Conservation (phyloP, 352 stramenopile genomes). For the Globisporangium paroecandrum region DNA sequence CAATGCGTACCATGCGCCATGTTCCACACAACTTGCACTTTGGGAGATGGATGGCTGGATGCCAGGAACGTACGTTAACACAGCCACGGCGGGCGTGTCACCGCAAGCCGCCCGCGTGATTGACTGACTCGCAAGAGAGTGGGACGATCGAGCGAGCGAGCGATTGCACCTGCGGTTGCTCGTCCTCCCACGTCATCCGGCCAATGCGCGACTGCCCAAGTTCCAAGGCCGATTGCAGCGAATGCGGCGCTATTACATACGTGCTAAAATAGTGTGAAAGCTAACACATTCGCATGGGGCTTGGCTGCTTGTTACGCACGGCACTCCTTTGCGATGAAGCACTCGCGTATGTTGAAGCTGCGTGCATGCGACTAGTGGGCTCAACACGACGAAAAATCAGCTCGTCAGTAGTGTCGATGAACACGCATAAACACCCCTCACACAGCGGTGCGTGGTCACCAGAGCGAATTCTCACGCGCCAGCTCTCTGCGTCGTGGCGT, state of each 20-base stretch:
- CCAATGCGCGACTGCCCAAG: neutral
- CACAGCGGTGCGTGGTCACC: neutral
- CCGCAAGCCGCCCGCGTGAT: neutral
- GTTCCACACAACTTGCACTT: constrained; percentile 3
- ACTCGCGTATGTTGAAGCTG: neutral
- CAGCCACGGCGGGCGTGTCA: constrained; percentile 2
- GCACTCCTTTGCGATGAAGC: neutral
- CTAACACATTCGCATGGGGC: neutral
- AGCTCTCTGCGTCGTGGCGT: neutral
- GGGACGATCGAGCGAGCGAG: neutral
- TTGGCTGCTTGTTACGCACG: neutral
- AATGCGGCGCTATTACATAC: neutral
- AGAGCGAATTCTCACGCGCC: neutral
- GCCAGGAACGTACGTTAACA: neutral
- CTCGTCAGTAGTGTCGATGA: neutral
- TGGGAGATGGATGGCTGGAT: neutral
- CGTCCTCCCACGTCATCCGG: neutral
- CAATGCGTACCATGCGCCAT: neutral
- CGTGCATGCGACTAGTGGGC: neutral
- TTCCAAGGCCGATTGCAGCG: neutral
- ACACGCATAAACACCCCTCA: constrained; percentile 2
- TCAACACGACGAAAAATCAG: neutral
- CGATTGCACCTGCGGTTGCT: neutral
- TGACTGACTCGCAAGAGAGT: constrained; percentile 1
- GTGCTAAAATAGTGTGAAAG: neutral